Conservation (phyloP, 305 asterid genomes). For the Fraxinus ornus region DNA sequence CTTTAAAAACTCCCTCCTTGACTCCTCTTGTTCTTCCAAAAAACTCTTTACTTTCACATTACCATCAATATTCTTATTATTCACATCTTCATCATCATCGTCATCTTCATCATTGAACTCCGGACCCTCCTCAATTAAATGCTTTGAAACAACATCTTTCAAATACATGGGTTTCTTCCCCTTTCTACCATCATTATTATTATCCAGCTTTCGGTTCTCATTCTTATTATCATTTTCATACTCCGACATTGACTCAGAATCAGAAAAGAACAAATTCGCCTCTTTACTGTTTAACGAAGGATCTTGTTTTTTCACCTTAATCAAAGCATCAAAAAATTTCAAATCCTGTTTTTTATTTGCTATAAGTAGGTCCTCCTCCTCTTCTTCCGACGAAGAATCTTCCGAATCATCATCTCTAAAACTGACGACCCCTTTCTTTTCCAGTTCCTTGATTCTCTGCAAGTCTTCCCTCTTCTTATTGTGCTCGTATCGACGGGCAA, state of each 20-base stretch:
- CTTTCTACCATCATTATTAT: slow-evolving; percentile 21
- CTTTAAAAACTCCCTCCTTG: slow-evolving; percentile 48
- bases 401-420: slow-evolving; percentile 40
- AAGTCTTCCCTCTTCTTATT: slow-evolving; percentile 82
- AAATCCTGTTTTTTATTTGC: slow-evolving; percentile 38
- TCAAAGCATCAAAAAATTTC: slow-evolving; percentile 56
- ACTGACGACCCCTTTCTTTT: slow-evolving; percentile 61
- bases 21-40: slow-evolving; percentile 70
- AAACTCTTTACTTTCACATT: slow-evolving; percentile 47
- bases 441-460: slow-evolving; percentile 57
- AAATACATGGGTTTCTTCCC: slow-evolving; percentile 66
- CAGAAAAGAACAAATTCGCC: slow-evolving; percentile 58
- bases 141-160: slow-evolving; percentile 70
- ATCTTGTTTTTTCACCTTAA: slow-evolving; percentile 61
- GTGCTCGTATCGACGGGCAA: slow-evolving; percentile 64
- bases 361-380: slow-evolving; percentile 14
- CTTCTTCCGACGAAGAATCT: slow-evolving; percentile 41
- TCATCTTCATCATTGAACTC: slow-evolving; percentile 46
- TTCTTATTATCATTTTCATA: slow-evolving; percentile 18
- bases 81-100: slow-evolving; percentile 19
- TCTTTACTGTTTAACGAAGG: slow-evolving; percentile 57
- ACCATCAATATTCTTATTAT: slow-evolving; percentile 14
- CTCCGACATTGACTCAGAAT: slow-evolving; percentile 29
- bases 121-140: slow-evolving; percentile 70
- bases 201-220: slow-evolving; percentile 4